Evolutionary conservation across 2,329 filamentous ascomycete species (phyloP), one percentile per base, ranked within the genome.

Genomic region (Arthroderma uncinatum): DNA sequence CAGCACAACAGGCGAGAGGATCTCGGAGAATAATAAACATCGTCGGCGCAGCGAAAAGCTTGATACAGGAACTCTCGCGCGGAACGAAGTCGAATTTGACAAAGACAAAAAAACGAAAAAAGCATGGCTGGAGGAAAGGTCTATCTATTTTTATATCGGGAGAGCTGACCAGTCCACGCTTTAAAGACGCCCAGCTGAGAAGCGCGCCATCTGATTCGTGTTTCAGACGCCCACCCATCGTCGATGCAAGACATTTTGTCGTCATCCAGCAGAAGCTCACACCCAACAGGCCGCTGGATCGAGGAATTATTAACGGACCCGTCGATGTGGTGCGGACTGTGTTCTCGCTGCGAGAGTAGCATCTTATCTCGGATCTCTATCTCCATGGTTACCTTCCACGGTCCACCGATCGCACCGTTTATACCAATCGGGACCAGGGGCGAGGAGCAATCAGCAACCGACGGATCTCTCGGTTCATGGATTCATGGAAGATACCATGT

Each of bases 231-330:
- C 50, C 50, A 39, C 50, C 19, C 34, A 23, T 25, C 33, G 4
- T 8, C 40, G 33, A 53, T 53, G 36, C 50, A 53, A 53, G 50
- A 53, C 50, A 53, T 53, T 25, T 23, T 53, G 50, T 39, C 30
- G 50, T 53, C 50, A 53, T 19, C 33, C 30, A 53, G 2, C 16
- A 36, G 16, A 16, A 19, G 16, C 3, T 16, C 33, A 39, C n/a
- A 33, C 16, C 50, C 4, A 23, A 36, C 14, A 16, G 7, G 5
- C 33, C 9, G 28, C 50, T 53, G 33, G 30, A 53, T 53, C 36
- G 50, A 53, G 50, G 28, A 53, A 53, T 53, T 53, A 53, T 39
- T 53, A 21, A 39, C 50, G 50, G 50, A 25, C 10, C 19, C 2
- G 14, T 16, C 12, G 21, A 25, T 28, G 23, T 19, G 25, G 12